Conservation (phyloP, 2,329 filamentous ascomycete species). For the Microcyclosporella mali region DNA sequence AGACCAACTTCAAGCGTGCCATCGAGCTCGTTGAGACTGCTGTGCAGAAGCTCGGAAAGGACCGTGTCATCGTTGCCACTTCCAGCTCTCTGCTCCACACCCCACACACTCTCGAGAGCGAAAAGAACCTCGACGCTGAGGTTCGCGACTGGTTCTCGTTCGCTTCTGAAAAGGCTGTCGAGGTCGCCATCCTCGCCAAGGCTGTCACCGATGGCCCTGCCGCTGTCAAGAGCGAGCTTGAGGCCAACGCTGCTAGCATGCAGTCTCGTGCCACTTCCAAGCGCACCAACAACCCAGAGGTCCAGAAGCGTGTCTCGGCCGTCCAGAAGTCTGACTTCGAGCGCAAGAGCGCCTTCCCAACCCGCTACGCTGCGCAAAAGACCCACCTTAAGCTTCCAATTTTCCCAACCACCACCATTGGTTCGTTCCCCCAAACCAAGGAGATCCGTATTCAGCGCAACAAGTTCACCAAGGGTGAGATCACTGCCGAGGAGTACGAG, state of each 20-base stretch:
- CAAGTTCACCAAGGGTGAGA: conserved; percentile 99
- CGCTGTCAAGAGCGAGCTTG: conserved; percentile 77
- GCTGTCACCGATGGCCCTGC: conserved; percentile 90
- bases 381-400: conserved; percentile 86
- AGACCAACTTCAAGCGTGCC: conserved; percentile 96
- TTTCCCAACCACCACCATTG: conserved; percentile 99
- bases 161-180: conserved; percentile 85
- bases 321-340: conserved; percentile 81
- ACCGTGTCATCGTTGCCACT: conserved; percentile 92
- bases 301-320: conserved; percentile 92
- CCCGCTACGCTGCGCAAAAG: conserved; percentile 81
- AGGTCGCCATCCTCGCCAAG: conserved; percentile 92
- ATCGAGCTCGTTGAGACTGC: conserved; percentile 86
- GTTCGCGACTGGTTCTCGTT: conserved; percentile 98
- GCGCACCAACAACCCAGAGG: conserved; percentile 93
- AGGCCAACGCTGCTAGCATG: conserved; percentile 94
- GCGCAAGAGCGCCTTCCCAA: conserved; percentile 83
- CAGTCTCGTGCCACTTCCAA: conserved; percentile 84
- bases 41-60: conserved; percentile 92
- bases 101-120: conserved; percentile 92
- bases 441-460: conserved; percentile 95
- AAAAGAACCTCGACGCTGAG: conserved; percentile 96
- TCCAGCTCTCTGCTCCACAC: conserved; percentile 98
- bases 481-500: conserved; percentile 87
- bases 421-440: conserved; percentile 98